Conservation (phyloP, 305 asterid species). For the Andrographis paniculata region DNA sequence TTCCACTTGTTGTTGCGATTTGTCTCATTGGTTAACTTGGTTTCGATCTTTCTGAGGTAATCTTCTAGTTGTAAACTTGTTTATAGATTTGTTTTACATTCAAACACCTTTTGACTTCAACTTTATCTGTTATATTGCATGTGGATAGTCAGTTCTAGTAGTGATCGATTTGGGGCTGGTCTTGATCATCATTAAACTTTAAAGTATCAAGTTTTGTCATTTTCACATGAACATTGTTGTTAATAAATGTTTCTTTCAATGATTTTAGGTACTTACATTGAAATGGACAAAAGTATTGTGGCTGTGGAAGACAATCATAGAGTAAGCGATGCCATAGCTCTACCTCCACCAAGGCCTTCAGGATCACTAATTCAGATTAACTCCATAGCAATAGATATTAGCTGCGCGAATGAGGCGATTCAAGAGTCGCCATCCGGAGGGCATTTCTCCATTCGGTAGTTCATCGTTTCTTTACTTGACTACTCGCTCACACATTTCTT, state of each 20-base stretch:
- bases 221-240: background rate
- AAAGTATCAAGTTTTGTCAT: background rate
- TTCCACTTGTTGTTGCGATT: constrained; percentile 1
- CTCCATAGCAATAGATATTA: constrained; percentile 47
- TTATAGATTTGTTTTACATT: background rate
- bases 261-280: constrained; percentile 21
- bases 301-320: constrained; percentile 24
- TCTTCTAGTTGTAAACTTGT: background rate
- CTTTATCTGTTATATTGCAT: background rate
- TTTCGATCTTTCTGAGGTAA: background rate
- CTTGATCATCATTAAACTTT: background rate
- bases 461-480: constrained; percentile 3
- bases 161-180: background rate
- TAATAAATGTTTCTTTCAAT: constrained; percentile 12
- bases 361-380: constrained; percentile 46
- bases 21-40: background rate
- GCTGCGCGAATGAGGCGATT: constrained; percentile 26
- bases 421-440: constrained; percentile 33
- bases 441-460: constrained; percentile 73
- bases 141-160: background rate
- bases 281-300: constrained; percentile 34
- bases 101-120: background rate
- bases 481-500: background rate
- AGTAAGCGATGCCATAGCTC: constrained; percentile 22
- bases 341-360: constrained; percentile 28